Percentiles rank a stretch among this genome's conserved stretches.
Evolutionary conservation across 306 rosid species (phyloP).

Genomic region (Dalbergia oliveri): DNA sequence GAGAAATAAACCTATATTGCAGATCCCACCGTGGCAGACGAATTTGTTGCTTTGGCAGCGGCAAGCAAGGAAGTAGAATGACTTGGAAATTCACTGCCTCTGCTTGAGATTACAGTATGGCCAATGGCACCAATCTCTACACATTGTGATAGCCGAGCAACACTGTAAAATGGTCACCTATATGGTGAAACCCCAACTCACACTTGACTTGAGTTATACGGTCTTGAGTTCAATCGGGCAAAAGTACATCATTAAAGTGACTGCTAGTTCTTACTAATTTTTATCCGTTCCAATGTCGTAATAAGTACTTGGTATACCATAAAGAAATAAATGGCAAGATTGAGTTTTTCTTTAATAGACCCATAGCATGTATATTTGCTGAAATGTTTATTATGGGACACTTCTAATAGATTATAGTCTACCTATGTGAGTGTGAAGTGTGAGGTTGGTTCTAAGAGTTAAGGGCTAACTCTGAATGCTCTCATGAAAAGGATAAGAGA

Average conservation of each 20-base stretch:
- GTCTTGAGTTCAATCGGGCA: background rate
- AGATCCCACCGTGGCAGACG: too few species aligned
- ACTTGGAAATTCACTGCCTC: background rate
- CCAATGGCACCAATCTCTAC: constrained; percentile 3
- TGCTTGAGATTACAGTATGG: background rate
- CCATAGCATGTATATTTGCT: too few species aligned
- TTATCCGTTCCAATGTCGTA: background rate
- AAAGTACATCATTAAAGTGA: background rate
- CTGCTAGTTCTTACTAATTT: background rate
- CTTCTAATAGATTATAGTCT: too few species aligned
- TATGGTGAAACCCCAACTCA: background rate
- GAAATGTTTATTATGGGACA: too few species aligned
- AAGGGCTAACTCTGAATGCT: background rate
- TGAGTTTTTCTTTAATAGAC: background rate
- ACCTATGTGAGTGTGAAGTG: too few species aligned
- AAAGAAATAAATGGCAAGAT: background rate
- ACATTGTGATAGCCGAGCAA: background rate
- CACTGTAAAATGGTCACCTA: constrained; percentile 6
- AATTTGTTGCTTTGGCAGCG: background rate
- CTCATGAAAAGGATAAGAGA: background rate
- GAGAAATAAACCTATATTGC: too few species aligned
- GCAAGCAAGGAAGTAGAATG: constrained; percentile 1
- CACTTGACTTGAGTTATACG: background rate
- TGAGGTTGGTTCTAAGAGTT: background rate
- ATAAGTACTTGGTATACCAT: background rate